Conservation (phyloP, 352 stramenopile genomes). For the Pythium phragmiticola region DNA sequence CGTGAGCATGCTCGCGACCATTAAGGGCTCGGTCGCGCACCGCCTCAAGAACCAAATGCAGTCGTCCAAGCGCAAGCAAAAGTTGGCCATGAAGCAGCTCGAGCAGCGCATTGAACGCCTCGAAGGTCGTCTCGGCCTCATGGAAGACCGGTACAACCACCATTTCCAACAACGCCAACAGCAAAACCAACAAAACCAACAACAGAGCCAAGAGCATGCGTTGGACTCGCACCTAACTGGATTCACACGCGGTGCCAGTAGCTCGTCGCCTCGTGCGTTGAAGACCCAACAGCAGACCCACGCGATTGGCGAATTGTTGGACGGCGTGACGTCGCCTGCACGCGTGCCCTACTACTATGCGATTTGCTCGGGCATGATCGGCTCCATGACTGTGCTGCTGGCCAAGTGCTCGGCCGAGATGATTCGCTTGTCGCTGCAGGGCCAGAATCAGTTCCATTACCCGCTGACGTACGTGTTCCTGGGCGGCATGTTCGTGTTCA, state of each 20-base stretch:
- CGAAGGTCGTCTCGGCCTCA: constrained; percentile 58
- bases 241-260: constrained; percentile 18
- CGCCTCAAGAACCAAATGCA: constrained; percentile 84
- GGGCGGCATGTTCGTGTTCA: constrained; percentile 83
- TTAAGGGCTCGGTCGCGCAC: constrained; percentile 84
- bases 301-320: constrained; percentile 35
- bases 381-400: constrained; percentile 79
- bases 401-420: constrained; percentile 87
- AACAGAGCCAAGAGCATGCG: background rate
- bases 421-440: constrained; percentile 79
- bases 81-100: constrained; percentile 80
- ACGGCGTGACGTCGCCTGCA: constrained; percentile 30
- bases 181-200: background rate
- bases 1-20: constrained; percentile 86
- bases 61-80: constrained; percentile 78
- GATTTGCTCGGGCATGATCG: constrained; percentile 84
- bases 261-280: constrained; percentile 17
- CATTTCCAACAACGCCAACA: constrained; percentile 25
- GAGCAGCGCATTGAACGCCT: constrained; percentile 65
- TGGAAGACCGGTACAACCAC: constrained; percentile 61
- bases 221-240: background rate
- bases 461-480: constrained; percentile 84
- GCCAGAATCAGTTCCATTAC: constrained; percentile 87
- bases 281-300: constrained; percentile 14
- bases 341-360: constrained; percentile 85